These are phyloP conservation scores for Phytophthora rubi DNA, from an alignment of 352 stramenopile species.

Conservation along the genomic window DNA sequence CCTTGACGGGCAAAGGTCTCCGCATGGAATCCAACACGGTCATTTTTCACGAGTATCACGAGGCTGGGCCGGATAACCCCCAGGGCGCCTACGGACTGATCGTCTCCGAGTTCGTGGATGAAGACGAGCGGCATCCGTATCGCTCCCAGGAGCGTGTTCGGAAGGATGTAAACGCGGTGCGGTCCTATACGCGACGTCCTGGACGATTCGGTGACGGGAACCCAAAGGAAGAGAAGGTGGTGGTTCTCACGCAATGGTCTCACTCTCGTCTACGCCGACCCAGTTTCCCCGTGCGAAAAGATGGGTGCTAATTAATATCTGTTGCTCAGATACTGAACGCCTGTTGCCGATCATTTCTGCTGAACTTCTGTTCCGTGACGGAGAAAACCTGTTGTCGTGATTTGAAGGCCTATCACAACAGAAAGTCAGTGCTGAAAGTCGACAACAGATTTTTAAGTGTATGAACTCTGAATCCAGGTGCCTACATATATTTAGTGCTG, in stretches of 20 bases:
- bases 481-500: too few species aligned
- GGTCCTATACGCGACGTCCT: conserved; percentile 6
- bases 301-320: too few species aligned
- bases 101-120: conserved; percentile 45
- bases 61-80: background rate
- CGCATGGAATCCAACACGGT: conserved; percentile 46
- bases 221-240: conserved; percentile 26
- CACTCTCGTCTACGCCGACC: conserved; percentile 35
- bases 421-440: too few species aligned
- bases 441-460: too few species aligned
- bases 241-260: conserved; percentile 46
- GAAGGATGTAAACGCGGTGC: conserved; percentile 36
- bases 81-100: conserved; percentile 24
- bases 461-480: too few species aligned
- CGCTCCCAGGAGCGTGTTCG: conserved; percentile 33
- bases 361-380: too few species aligned
- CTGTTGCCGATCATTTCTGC: too few species aligned
- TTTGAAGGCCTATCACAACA: too few species aligned
- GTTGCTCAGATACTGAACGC: too few species aligned
- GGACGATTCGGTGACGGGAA: background rate
- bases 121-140: conserved; percentile 50
- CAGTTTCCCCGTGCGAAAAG: conserved; percentile 26
- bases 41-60: conserved; percentile 32
- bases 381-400: too few species aligned
- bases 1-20: conserved; percentile 16